Percentiles rank a stretch among this genome's conserved stretches.
Conservation (phyloP, 2,329 filamentous ascomycete genomes). For the Pseudogymnoascus sp. region DNA sequence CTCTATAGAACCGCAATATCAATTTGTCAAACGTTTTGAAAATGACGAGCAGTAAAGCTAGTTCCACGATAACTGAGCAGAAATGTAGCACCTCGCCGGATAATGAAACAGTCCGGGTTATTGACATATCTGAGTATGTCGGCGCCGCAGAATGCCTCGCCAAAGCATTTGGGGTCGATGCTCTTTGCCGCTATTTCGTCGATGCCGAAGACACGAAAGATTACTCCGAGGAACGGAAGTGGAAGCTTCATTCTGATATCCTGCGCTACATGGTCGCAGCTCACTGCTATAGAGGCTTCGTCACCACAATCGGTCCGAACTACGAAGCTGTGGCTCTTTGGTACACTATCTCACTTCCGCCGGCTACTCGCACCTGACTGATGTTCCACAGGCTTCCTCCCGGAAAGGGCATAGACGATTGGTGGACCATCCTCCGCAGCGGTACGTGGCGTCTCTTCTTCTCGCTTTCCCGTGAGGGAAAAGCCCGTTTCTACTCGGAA, state of each 20-base stretch:
- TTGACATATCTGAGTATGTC: conserved; percentile 61
- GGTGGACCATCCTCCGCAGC: conserved; percentile 62
- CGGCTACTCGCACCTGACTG: neutral
- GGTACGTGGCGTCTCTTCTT: conserved; percentile 74
- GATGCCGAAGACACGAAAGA: conserved; percentile 60
- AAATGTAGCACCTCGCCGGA: conserved; percentile 23
- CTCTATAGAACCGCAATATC: conserved; percentile 32
- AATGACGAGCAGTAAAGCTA: conserved; percentile 7
- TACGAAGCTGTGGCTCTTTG: conserved; percentile 74
- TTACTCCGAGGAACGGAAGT: conserved; percentile 60
- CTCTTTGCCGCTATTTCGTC: conserved; percentile 67
- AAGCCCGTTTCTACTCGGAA: conserved; percentile 67
- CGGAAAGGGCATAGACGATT: conserved; percentile 65
- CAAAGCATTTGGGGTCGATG: conserved; percentile 69
- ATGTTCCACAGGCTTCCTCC: conserved; percentile 59
- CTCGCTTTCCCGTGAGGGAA: conserved; percentile 65
- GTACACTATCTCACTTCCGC: conserved; percentile 38
- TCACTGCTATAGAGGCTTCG: conserved; percentile 66
- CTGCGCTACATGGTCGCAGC: conserved; percentile 72
- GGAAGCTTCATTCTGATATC: conserved; percentile 69
- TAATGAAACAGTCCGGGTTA: conserved; percentile 45
- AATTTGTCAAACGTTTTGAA: conserved; percentile 10
- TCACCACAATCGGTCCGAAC: conserved; percentile 66
- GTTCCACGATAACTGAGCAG: conserved; percentile 23
- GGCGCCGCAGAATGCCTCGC: conserved; percentile 66